Evolutionary conservation across 2,329 filamentous ascomycete genomes (phyloP).

Genomic region (Venturia pyrina): DNA sequence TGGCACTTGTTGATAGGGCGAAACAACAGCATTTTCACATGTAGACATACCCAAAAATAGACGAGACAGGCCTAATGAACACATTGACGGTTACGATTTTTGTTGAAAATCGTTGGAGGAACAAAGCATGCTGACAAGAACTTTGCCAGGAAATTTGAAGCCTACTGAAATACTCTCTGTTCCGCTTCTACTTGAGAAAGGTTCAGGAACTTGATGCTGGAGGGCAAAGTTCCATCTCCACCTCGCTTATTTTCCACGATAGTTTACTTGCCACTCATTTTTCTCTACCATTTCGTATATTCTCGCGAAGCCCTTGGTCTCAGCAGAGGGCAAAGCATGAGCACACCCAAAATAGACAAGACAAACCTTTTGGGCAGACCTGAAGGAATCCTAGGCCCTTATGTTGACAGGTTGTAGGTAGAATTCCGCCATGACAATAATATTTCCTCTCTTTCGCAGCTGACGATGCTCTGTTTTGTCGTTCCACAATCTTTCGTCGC

Average conservation of each 20-base stretch:
- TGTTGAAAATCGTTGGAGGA: not conserved
- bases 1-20: not conserved
- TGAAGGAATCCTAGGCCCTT: not conserved
- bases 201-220: not conserved
- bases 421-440: not conserved
- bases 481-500: not conserved
- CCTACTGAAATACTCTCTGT: not conserved
- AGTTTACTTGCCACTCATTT: not conserved
- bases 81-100: not conserved
- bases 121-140: not conserved
- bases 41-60: slow-evolving; percentile 3
- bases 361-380: not conserved
- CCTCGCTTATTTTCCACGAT: not conserved
- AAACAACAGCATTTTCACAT: not conserved
- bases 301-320: not conserved
- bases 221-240: not conserved
- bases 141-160: not conserved
- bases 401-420: not conserved
- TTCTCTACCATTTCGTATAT: not conserved
- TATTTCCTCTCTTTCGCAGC: not conserved
- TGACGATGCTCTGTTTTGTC: not conserved
- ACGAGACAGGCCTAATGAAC: not conserved
- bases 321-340: not conserved
- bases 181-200: no score
- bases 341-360: not conserved